Evolutionary conservation across 1,284 basidiomycete species (phyloP).

Genomic region (Sporisorium exsertum): DNA sequence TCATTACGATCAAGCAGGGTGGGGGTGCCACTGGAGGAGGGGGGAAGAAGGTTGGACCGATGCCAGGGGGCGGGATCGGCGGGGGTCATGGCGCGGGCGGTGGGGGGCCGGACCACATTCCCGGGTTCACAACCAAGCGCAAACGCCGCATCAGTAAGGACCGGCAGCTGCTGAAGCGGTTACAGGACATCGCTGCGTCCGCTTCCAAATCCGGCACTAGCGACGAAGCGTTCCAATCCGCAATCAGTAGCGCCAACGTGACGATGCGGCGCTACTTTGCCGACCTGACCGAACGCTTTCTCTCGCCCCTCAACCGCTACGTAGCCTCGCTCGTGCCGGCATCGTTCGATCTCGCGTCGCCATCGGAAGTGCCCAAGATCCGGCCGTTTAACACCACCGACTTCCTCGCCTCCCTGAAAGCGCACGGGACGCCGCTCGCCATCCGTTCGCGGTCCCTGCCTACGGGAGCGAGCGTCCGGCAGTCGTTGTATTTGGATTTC

Average conservation of each 20-base stretch:
- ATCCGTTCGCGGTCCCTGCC: conserved; percentile 65
- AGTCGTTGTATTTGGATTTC: conserved; percentile 64
- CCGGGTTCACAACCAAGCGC: conserved; percentile 76
- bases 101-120: conserved; percentile 58
- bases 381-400: conserved; percentile 81
- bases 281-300: conserved; percentile 84
- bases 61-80: conserved; percentile 68
- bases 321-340: conserved; percentile 76
- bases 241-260: conserved; percentile 66
- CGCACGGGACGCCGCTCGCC: conserved; percentile 74
- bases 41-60: conserved; percentile 13
- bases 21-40: background rate
- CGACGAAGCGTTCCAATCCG: conserved; percentile 9
- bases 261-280: conserved; percentile 86
- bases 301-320: conserved; percentile 93
- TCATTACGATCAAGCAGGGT: conserved; percentile 41
- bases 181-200: conserved; percentile 69
- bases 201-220: conserved; percentile 59
- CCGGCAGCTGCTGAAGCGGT: conserved; percentile 76
- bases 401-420: conserved; percentile 85
- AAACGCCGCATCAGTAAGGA: conserved; percentile 89
- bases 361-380: conserved; percentile 56
- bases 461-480: conserved; percentile 54
- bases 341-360: conserved; percentile 50
- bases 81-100: conserved; percentile 74